phyloP scores from a whole-genome alignment of 768 basidiomycete genomes.

The Xerocomus brunneocitrinus region DNA sequence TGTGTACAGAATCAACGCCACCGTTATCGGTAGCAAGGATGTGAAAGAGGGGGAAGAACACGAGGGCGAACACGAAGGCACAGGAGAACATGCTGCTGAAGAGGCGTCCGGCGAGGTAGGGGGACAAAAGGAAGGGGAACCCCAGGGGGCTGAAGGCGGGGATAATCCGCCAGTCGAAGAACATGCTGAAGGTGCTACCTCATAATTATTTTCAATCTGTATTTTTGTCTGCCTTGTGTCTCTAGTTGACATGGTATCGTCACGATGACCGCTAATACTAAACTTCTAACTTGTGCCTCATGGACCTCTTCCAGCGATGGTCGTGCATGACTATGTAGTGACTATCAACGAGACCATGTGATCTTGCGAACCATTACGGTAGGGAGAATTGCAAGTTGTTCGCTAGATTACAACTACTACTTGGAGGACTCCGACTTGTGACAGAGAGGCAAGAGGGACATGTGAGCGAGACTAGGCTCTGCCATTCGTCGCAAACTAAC shows the following conservation, averaged over 20 bases:
- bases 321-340: too few relatives aligned
- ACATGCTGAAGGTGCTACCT: conserved; percentile 11
- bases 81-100: conserved; percentile 23
- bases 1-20: conserved; percentile 63
- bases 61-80: conserved; percentile 28
- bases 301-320: too few relatives aligned
- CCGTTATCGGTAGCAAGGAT: conserved; percentile 66
- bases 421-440: too few relatives aligned
- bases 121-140: conserved; percentile 24
- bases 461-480: neutral
- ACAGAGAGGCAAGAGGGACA: neutral
- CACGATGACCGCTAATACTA: too few relatives aligned
- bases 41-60: conserved; percentile 38
- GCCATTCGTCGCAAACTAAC: neutral
- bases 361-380: neutral
- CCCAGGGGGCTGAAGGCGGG: conserved; percentile 12
- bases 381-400: neutral
- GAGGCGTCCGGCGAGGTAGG: conserved; percentile 24
- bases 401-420: too few relatives aligned
- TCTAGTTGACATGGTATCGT: neutral
- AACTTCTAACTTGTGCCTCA: too few relatives aligned
- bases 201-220: conserved; percentile 11
- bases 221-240: conserved; percentile 3
- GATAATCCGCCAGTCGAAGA: conserved; percentile 19
- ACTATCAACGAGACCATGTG: neutral